Evolutionary conservation across 306 rosid genomes (phyloP).

Genomic region (Cucurbita argyrosperma): DNA sequence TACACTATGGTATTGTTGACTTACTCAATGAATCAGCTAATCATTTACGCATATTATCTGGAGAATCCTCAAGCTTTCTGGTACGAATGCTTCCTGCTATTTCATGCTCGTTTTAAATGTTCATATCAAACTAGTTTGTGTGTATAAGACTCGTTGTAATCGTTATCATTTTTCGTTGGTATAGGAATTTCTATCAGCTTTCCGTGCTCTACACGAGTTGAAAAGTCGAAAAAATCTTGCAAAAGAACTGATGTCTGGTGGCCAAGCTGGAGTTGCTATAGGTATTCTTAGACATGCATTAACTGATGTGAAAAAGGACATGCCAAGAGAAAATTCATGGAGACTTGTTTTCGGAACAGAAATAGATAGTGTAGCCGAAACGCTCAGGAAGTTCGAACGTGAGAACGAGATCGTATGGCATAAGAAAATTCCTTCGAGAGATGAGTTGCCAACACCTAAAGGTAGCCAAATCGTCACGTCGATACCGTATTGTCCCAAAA

Average conservation of each 20-base stretch:
- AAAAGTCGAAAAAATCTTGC: slow-evolving; percentile 39
- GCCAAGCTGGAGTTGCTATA: slow-evolving; percentile 41
- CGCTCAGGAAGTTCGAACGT: slow-evolving; percentile 37
- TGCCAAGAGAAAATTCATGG: slow-evolving; percentile 37
- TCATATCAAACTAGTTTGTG: background rate
- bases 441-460: slow-evolving; percentile 29
- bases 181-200: slow-evolving; percentile 50
- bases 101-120: background rate
- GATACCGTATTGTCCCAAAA: slow-evolving; percentile 44
- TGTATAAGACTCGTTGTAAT: background rate
- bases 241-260: slow-evolving; percentile 31
- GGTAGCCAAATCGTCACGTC: slow-evolving; percentile 40
- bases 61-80: slow-evolving; percentile 28
- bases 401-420: slow-evolving; percentile 71
- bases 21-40: slow-evolving; percentile 52
- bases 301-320: slow-evolving; percentile 21
- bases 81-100: slow-evolving; percentile 20
- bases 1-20: slow-evolving; percentile 48
- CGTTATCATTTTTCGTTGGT: background rate
- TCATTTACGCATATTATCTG: slow-evolving; percentile 11
- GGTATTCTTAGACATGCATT: slow-evolving; percentile 43
- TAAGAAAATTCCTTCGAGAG: slow-evolving; percentile 31
- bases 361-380: slow-evolving; percentile 30
- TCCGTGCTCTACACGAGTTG: slow-evolving; percentile 45
- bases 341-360: slow-evolving; percentile 28